Base-by-base conservation (phyloP, 441 rosid species). In the Adansonia rubrostipa region DNA sequence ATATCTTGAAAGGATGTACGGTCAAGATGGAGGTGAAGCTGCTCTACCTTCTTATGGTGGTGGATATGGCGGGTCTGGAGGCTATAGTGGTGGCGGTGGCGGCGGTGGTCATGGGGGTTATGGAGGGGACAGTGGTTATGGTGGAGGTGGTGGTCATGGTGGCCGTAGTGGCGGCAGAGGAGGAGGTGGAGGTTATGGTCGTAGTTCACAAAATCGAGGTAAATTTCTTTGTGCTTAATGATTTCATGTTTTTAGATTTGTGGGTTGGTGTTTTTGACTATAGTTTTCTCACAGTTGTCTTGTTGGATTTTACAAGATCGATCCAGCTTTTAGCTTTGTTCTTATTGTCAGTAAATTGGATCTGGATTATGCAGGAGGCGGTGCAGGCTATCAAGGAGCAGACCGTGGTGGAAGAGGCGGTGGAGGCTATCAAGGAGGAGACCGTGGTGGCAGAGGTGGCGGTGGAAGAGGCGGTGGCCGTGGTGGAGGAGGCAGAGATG, bases 401-500 rank as follows among this genome's bases (percentile, higher is more conserved):
- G 96, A 92, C 85, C 94, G 97, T 6, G 94, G 97, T 44, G 92
- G 94, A 71, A 80, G 96, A 78, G 88, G 87, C 8, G 89, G 88
- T 24, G 90, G 89, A 70, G 92, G 92, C 66, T 88, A 86, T 80
- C 92, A 86, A 86, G 96, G 92, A 75, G 98, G 95, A 75, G 96
- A 92, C 83, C 94, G 97, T 6, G 94, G 97, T 44, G 92, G 94
- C 68, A 80, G 96, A 78, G 92, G 92, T n/a, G 86, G 91, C 82
- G 85, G 85, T 22, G 91, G 89, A 15, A 74, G 97, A 60, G 93
- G 93, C 3, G 92, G 97, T 5, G 94, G 98, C 53, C 89, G 98
- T 8, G 92, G 91, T 51, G 96, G 93, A 47, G 81, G 96, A 44
- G 99, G 99, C 36, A 85, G 98, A 81, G 98, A 92, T 28, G 97